A percentile compares a stretch with the other conserved stretches of the same genome.
Conservation (phyloP, 2,329 filamentous ascomycete species). For the Monosporascus sp. region DNA sequence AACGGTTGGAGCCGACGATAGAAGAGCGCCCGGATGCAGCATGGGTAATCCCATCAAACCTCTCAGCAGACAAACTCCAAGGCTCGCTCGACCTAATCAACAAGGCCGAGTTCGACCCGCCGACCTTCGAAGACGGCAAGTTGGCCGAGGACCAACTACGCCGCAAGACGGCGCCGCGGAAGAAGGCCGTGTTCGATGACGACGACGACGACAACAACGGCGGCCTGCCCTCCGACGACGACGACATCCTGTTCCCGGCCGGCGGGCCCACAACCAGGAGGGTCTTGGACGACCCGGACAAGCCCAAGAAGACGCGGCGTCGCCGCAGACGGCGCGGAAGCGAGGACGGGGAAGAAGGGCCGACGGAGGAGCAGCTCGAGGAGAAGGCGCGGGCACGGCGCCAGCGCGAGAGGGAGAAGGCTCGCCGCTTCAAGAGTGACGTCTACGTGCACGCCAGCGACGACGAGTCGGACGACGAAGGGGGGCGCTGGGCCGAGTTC, state of each 20-base stretch:
- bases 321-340: slow-evolving; percentile 35
- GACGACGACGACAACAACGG: slow-evolving; percentile 57
- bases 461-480: slow-evolving; percentile 79
- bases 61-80: slow-evolving; percentile 60
- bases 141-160: slow-evolving; percentile 74
- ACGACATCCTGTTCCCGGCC: slow-evolving; percentile 62
- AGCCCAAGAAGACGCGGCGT: slow-evolving; percentile 56
- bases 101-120: slow-evolving; percentile 72
- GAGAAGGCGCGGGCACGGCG: slow-evolving; percentile 57
- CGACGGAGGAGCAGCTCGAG: slow-evolving; percentile 59
- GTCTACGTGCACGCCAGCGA: slow-evolving; percentile 78
- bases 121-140: slow-evolving; percentile 68
- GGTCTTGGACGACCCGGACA: slow-evolving; percentile 45
- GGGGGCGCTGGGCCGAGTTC: slow-evolving; percentile 56
- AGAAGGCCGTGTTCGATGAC: slow-evolving; percentile 62
- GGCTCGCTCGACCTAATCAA: slow-evolving; percentile 68
- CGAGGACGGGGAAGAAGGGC: slow-evolving; percentile 37
- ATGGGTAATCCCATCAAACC: slow-evolving; percentile 68
- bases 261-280: slow-evolving; percentile 58
- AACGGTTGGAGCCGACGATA: slow-evolving; percentile 44
- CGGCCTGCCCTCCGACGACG: slow-evolving; percentile 34
- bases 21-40: slow-evolving; percentile 70
- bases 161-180: slow-evolving; percentile 55
- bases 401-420: slow-evolving; percentile 69
- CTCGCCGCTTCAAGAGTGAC: slow-evolving; percentile 75